Conservation (phyloP, 805 yeast genomes). For the Ogataea minuta region DNA sequence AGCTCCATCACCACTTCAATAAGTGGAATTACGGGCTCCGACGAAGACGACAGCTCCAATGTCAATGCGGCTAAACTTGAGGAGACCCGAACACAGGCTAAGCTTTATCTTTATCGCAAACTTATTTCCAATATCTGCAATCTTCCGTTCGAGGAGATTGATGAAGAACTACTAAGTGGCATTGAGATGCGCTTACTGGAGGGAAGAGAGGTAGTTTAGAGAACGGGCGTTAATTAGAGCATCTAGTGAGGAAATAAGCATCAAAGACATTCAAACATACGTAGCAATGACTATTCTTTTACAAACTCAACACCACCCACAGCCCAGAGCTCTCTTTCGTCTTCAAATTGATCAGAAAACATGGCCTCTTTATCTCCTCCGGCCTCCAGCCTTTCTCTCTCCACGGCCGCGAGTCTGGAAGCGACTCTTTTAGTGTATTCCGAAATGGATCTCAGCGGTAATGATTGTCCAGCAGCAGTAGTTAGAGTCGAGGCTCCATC, state of each 20-base stretch:
- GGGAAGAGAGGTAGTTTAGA: slow-evolving; percentile 8
- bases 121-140: slow-evolving; percentile 78
- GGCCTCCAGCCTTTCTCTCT: slow-evolving; percentile 80
- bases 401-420: slow-evolving; percentile 78
- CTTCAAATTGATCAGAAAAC: slow-evolving; percentile 82
- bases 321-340: slow-evolving; percentile 85
- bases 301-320: slow-evolving; percentile 65
- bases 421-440: slow-evolving; percentile 93
- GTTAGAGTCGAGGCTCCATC: slow-evolving; percentile 38
- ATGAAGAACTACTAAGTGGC: slow-evolving; percentile 74
- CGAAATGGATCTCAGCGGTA: slow-evolving; percentile 71
- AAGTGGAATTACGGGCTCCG: slow-evolving; percentile 18
- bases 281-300: slow-evolving; percentile 17
- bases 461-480: slow-evolving; percentile 42
- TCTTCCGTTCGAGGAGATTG: slow-evolving; percentile 73
- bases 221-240: neutral
- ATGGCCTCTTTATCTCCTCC: slow-evolving; percentile 89
- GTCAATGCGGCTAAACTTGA: slow-evolving; percentile 11
- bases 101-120: slow-evolving; percentile 57
- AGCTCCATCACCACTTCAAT: slow-evolving; percentile 21
- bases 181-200: slow-evolving; percentile 48
- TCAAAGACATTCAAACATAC: neutral
- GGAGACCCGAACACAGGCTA: slow-evolving; percentile 34
- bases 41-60: slow-evolving; percentile 12
- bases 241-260: neutral